Evolutionary conservation across 2,329 filamentous ascomycete genomes (phyloP).

Genomic region (Zymoseptoria passerinii): DNA sequence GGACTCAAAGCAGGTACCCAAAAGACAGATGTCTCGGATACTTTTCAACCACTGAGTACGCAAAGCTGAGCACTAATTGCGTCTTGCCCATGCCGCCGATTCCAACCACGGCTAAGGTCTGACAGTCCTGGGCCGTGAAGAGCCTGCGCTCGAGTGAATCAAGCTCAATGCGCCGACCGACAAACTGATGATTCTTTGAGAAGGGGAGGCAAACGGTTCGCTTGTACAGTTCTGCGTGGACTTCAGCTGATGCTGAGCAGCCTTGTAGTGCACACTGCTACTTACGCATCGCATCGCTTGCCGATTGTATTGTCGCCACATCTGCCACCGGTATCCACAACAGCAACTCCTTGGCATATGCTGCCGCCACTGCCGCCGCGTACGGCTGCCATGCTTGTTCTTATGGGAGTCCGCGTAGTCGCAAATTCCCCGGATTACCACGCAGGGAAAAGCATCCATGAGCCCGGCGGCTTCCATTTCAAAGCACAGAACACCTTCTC

Average conservation of each 20-base stretch:
- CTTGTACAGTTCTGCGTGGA: not conserved
- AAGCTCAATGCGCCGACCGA: conserved; percentile 23
- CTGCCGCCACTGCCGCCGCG: conserved; percentile 18
- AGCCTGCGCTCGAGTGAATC: conserved; percentile 23
- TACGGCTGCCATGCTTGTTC: conserved; percentile 19
- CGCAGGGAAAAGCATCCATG: conserved; percentile 17
- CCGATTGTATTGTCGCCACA: too few relatives aligned
- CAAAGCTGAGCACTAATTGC: conserved; percentile 26
- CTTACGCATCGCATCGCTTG: not conserved
- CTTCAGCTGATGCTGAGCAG: not conserved
- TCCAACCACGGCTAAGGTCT: conserved; percentile 24
- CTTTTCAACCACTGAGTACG: conserved; percentile 17
- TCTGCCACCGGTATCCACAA: too few relatives aligned
- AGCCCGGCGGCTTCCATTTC: conserved; percentile 21
- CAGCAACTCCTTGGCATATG: conserved; percentile 16
- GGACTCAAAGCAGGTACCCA: conserved; percentile 17
- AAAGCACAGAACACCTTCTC: conserved; percentile 3
- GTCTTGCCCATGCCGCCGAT: conserved; percentile 30
- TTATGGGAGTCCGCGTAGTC: conserved; percentile 21
- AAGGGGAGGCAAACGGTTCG: conserved; percentile 21
- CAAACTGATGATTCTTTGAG: conserved; percentile 21
- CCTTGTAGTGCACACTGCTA: not conserved
- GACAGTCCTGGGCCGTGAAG: conserved; percentile 17
- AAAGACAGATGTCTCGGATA: conserved; percentile 13
- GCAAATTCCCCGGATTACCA: conserved; percentile 21